phyloP scores from a whole-genome alignment of 1,139 yeast species.

The Meyerozyma carpophila region DNA sequence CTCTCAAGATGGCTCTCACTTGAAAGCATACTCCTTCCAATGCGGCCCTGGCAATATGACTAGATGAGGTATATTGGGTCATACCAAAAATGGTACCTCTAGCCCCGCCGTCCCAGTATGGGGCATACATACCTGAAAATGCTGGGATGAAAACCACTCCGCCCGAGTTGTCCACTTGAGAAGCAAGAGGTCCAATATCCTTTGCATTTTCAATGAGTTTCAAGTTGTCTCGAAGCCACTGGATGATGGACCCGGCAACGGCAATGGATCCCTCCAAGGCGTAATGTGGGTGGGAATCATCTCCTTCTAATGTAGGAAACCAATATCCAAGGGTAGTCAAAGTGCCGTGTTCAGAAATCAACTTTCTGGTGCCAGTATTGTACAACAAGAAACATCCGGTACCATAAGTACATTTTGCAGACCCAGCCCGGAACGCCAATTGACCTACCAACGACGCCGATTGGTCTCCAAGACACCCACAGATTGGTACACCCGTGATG shows the following conservation, averaged over 20 bases:
- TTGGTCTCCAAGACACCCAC: conserved; percentile 94
- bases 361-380: conserved; percentile 70
- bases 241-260: conserved; percentile 92
- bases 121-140: conserved; percentile 89
- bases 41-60: conserved; percentile 91
- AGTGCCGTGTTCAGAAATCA: conserved; percentile 73
- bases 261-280: conserved; percentile 96
- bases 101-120: conserved; percentile 93
- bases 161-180: conserved; percentile 74
- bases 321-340: conserved; percentile 87
- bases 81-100: conserved; percentile 91
- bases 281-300: conserved; percentile 63
- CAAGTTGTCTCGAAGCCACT: conserved; percentile 91
- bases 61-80: conserved; percentile 81
- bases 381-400: conserved; percentile 90
- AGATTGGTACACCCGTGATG: conserved; percentile 62
- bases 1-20: conserved; percentile 83
- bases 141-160: conserved; percentile 97
- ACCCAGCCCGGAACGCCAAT: conserved; percentile 75
- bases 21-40: conserved; percentile 94
- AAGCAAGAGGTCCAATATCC: conserved; percentile 88
- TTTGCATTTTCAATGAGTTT: conserved; percentile 75
- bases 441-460: conserved; percentile 93
- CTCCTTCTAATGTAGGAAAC: conserved; percentile 62
- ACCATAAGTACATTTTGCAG: conserved; percentile 96